These are phyloP conservation scores for Nakazawaea wickerhamii DNA, from an alignment of 805 yeast species.

Conservation along the genomic window DNA sequence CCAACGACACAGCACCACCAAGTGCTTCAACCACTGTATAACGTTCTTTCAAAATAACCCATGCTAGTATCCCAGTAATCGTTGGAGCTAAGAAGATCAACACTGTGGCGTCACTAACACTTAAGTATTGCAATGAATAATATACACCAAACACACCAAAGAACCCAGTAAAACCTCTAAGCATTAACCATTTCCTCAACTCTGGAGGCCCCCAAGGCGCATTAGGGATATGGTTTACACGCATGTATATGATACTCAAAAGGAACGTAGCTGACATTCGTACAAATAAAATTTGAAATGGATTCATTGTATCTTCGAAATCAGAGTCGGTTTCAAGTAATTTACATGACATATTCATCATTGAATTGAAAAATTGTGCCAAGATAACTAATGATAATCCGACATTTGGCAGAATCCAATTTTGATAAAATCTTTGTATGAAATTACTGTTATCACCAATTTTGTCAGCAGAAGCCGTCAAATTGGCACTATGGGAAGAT, in stretches of 20 bases:
- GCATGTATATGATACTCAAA: constrained; percentile 54
- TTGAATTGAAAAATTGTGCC: constrained; percentile 69
- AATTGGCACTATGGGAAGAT: too few relatives aligned
- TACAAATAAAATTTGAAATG: constrained; percentile 70
- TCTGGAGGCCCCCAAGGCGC: constrained; percentile 68
- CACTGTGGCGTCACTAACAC: constrained; percentile 76
- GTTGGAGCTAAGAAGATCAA: constrained; percentile 77
- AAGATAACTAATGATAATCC: constrained; percentile 56
- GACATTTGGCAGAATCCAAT: constrained; percentile 29
- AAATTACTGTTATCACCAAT: not conserved
- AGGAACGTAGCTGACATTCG: constrained; percentile 71
- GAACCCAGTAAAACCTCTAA: constrained; percentile 71
- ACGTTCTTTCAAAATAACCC: constrained; percentile 57
- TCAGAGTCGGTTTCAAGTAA: constrained; percentile 62
- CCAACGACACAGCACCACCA: constrained; percentile 62
- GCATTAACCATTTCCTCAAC: constrained; percentile 44
- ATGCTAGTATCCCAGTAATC: constrained; percentile 70
- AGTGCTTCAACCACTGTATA: constrained; percentile 62
- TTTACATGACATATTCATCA: constrained; percentile 74
- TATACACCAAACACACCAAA: constrained; percentile 78
- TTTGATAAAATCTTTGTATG: not conserved
- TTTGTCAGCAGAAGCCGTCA: too few relatives aligned
- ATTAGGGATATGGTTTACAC: constrained; percentile 43
- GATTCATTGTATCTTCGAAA: constrained; percentile 58
- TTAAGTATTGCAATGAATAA: constrained; percentile 64